Conservation (phyloP, 805 yeast species). For the Osmozyma mogii region DNA sequence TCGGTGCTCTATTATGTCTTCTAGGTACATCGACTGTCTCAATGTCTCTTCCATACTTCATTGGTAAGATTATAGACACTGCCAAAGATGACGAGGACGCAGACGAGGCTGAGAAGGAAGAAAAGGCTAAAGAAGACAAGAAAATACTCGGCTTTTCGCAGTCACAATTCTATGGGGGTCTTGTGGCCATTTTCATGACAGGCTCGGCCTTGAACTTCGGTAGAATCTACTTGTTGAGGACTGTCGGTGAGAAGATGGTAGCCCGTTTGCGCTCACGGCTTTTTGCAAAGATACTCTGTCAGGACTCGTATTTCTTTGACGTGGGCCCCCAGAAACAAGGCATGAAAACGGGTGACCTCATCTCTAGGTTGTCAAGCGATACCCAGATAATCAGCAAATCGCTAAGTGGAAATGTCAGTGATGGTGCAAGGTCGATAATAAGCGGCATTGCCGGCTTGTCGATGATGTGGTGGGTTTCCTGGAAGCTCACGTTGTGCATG, state of each 20-base stretch:
- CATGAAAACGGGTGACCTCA: conserved; percentile 80
- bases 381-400: conserved; percentile 82
- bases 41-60: conserved; percentile 73
- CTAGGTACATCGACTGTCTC: conserved; percentile 68
- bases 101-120: conserved; percentile 2
- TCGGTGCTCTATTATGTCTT: conserved; percentile 55
- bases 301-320: conserved; percentile 86
- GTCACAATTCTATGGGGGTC: conserved; percentile 52
- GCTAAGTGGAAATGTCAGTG: conserved; percentile 81
- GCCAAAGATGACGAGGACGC: conserved; percentile 30
- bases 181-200: conserved; percentile 54
- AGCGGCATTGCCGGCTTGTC: conserved; percentile 81
- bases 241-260: conserved; percentile 81
- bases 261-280: conserved; percentile 76
- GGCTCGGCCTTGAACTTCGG: conserved; percentile 81
- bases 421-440: conserved; percentile 79
- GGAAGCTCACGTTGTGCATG: conserved; percentile 78
- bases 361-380: conserved; percentile 81
- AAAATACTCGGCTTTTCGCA: conserved; percentile 49
- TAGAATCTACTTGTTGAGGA: conserved; percentile 64
- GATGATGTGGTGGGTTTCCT: conserved; percentile 85
- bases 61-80: conserved; percentile 81
- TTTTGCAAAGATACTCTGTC: conserved; percentile 67
- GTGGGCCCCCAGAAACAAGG: conserved; percentile 45
- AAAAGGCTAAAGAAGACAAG: conserved; percentile 1